These are phyloP conservation scores for Acanthochlamys bracteata DNA, from an alignment of 106 monocot species.

Conservation along the genomic window DNA sequence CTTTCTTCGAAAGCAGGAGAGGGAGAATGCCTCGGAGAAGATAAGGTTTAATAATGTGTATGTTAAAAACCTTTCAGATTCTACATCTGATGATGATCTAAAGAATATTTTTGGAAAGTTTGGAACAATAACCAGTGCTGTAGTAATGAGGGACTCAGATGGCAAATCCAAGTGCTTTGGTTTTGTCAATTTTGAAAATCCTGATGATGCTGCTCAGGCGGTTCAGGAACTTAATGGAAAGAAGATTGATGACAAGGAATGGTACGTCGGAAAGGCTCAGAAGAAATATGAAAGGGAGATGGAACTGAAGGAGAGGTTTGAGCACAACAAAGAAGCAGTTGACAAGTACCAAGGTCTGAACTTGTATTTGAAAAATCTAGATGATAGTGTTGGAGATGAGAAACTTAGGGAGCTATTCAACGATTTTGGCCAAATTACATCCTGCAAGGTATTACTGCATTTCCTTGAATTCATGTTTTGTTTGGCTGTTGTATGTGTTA, in stretches of 20 bases:
- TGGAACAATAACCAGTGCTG: constrained; percentile 60
- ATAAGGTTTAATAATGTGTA: constrained; percentile 59
- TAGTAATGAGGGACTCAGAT: constrained; percentile 53
- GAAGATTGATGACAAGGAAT: constrained; percentile 60
- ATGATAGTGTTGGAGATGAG: constrained; percentile 69
- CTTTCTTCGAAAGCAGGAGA: constrained; percentile 65
- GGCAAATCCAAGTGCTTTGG: constrained; percentile 81
- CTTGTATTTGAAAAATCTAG: constrained; percentile 66
- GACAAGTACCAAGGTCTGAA: constrained; percentile 63
- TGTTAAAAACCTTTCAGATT: constrained; percentile 59
- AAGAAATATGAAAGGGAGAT: constrained; percentile 64
- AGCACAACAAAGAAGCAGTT: constrained; percentile 40
- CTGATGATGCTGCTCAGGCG: constrained; percentile 56
- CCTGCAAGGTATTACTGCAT: constrained; percentile 44
- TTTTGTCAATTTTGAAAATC: constrained; percentile 64
- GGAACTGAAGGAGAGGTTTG: constrained; percentile 58
- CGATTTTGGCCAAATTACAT: constrained; percentile 52
- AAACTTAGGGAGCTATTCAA: constrained; percentile 45
- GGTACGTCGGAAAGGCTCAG: constrained; percentile 66
- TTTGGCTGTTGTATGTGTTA: background rate
- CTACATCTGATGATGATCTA: constrained; percentile 51
- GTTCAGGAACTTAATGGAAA: constrained; percentile 66
- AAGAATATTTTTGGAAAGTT: constrained; percentile 37
- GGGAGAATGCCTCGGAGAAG: constrained; percentile 35
- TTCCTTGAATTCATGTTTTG: background rate